These are phyloP conservation scores for Daldinia bambusicola DNA, from an alignment of 495 filamentous ascomycete genomes.

Conservation along the genomic window DNA sequence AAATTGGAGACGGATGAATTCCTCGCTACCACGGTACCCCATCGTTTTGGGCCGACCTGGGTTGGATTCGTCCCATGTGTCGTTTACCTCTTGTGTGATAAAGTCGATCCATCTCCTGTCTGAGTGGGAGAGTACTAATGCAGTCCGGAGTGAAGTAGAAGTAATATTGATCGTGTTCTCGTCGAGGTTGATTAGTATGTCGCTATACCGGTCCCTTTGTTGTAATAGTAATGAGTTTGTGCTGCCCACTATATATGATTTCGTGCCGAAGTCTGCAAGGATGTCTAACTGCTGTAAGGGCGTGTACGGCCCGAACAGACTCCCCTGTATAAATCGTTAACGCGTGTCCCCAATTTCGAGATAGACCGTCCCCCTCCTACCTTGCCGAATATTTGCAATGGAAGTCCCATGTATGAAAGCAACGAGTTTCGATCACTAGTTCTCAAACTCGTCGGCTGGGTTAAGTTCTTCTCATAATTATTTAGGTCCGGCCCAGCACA, in stretches of 20 bases:
- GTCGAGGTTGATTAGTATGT: conserved; percentile 96
- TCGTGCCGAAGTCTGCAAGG: conserved; percentile 92
- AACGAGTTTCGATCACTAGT: conserved; percentile 93
- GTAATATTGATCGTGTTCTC: conserved; percentile 86
- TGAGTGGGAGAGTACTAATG: conserved; percentile 81
- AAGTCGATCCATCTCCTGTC: conserved; percentile 98
- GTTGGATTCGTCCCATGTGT: conserved; percentile 95
- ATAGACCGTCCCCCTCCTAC: conserved; percentile 53
- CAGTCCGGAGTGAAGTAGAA: conserved; percentile 78
- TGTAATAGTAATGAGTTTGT: conserved; percentile 94
- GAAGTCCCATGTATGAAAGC: conserved; percentile 92
- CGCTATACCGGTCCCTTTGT: conserved; percentile 96
- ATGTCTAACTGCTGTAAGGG: conserved; percentile 95
- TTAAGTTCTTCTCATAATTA: conserved; percentile 77
- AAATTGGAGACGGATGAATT: conserved; percentile 97
- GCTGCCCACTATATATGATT: conserved; percentile 96
- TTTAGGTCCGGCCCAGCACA: conserved; percentile 91
- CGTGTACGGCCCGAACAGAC: conserved; percentile 96
- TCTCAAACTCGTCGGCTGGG: conserved; percentile 83
- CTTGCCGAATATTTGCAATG: conserved; percentile 95
- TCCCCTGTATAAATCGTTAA: conserved; percentile 67
- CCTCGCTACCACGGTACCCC: conserved; percentile 95
- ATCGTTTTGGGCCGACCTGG: conserved; percentile 89
- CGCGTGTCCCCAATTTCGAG: not conserved
- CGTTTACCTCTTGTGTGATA: conserved; percentile 89